Evolutionary conservation across 192 early-diverging fungal genomes (phyloP).

Genomic region (Paraglomus brasilianum): DNA sequence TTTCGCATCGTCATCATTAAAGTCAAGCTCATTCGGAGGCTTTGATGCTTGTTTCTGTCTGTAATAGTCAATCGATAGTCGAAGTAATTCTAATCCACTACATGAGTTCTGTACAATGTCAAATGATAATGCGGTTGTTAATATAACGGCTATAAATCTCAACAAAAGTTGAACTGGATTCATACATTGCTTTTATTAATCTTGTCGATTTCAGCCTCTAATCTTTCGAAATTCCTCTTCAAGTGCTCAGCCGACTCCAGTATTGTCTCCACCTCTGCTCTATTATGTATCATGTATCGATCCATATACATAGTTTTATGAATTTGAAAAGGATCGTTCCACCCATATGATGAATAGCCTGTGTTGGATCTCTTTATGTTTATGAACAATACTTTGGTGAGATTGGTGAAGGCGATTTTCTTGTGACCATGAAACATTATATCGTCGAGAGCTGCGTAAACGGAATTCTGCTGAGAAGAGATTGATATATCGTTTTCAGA

Average conservation of each 20-base stretch:
- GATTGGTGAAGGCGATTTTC: neutral
- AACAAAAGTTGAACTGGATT: neutral
- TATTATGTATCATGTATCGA: constrained; percentile 38
- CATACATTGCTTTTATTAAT: neutral
- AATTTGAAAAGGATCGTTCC: constrained; percentile 21
- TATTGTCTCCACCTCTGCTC: constrained; percentile 2
- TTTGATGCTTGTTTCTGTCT: neutral
- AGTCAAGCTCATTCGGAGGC: neutral
- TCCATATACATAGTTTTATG: constrained; percentile 42
- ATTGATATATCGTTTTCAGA: too few relatives aligned
- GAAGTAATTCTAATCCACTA: constrained; percentile 2
- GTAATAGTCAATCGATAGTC: neutral
- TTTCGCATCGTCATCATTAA: neutral
- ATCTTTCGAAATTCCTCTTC: neutral
- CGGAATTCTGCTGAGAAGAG: too few relatives aligned
- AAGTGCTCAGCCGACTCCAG: constrained; percentile 19
- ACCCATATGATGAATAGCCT: neutral
- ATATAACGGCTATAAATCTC: neutral
- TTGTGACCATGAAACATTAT: neutral
- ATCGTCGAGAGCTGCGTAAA: too few relatives aligned
- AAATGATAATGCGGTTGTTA: neutral
- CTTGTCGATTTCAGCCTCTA: constrained; percentile 1
- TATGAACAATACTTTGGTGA: neutral
- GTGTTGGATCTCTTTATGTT: neutral
- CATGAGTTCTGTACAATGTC: neutral